Evolutionary conservation across 2,329 filamentous ascomycete genomes (phyloP).

Genomic region (Ceratocystis variospora): DNA sequence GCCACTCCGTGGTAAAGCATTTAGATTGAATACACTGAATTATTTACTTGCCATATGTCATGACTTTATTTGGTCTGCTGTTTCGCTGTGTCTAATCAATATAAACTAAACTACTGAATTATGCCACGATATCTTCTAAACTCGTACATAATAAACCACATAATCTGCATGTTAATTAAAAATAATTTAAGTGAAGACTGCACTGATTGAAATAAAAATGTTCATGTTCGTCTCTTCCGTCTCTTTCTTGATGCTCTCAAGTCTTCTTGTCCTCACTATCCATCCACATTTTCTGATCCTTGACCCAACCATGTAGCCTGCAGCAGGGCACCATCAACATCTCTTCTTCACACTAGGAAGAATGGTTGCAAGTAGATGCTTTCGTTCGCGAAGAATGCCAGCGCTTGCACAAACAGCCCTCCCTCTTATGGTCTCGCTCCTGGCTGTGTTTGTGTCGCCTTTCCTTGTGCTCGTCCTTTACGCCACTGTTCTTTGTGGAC

Average conservation of each 20-base stretch:
- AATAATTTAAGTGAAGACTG: not conserved
- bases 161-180: not conserved
- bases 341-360: not conserved
- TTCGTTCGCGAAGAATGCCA: not conserved
- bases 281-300: not conserved
- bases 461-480: not conserved
- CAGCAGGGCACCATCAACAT: not conserved
- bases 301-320: not conserved
- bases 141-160: no score
- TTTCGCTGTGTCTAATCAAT: no score
- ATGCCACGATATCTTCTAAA: no score
- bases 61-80: no score
- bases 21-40: slow-evolving; percentile 1
- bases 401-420: not conserved
- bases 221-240: not conserved
- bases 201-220: not conserved
- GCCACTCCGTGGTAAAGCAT: not conserved
- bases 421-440: not conserved
- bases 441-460: not conserved
- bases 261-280: not conserved
- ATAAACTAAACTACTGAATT: no score
- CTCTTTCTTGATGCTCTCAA: not conserved
- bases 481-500: not conserved
- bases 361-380: not conserved
- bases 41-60: not conserved